Evolutionary conservation across 352 stramenopile species (phyloP).

Genomic region (Phytopythium litorale): DNA sequence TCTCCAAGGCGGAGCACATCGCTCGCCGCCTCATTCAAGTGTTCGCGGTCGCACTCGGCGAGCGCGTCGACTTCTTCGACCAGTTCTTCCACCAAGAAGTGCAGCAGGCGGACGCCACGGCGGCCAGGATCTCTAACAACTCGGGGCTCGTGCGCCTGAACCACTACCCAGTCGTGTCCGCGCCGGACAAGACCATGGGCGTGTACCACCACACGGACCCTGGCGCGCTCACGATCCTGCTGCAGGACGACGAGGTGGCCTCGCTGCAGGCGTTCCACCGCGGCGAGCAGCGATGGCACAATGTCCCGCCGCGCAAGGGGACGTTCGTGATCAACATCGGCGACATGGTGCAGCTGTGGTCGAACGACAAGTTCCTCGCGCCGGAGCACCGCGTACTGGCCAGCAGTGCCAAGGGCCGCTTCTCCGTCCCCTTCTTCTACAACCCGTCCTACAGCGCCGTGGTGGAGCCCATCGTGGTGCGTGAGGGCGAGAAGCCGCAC

Average conservation of each 20-base stretch:
- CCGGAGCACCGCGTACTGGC: slow-evolving; percentile 45
- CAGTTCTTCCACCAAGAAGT: slow-evolving; percentile 22
- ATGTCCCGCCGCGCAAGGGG: slow-evolving; percentile 27
- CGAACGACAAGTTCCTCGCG: slow-evolving; percentile 40
- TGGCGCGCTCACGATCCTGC: slow-evolving; percentile 41
- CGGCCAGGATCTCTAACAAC: neutral
- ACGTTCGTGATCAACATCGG: slow-evolving; percentile 63
- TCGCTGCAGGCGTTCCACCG: slow-evolving; percentile 46
- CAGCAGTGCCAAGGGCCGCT: slow-evolving; percentile 21
- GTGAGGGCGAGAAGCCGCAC: slow-evolving; percentile 7
- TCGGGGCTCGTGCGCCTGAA: slow-evolving; percentile 61
- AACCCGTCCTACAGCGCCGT: slow-evolving; percentile 47
- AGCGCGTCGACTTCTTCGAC: slow-evolving; percentile 23
- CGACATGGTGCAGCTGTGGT: slow-evolving; percentile 54
- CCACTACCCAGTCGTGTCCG: slow-evolving; percentile 65
- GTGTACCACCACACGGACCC: slow-evolving; percentile 43
- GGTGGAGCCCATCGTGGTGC: slow-evolving; percentile 43
- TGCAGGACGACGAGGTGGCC: slow-evolving; percentile 41
- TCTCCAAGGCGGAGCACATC: slow-evolving; percentile 24
- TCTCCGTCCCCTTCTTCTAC: slow-evolving; percentile 61
- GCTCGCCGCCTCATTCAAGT: slow-evolving; percentile 22
- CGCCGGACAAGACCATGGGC: slow-evolving; percentile 27
- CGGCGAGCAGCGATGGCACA: slow-evolving; percentile 25
- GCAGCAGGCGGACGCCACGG: neutral
- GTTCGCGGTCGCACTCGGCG: slow-evolving; percentile 24